Base-by-base conservation (phyloP, 345 rosid species). In the Zanthoxylum bungeanum region DNA sequence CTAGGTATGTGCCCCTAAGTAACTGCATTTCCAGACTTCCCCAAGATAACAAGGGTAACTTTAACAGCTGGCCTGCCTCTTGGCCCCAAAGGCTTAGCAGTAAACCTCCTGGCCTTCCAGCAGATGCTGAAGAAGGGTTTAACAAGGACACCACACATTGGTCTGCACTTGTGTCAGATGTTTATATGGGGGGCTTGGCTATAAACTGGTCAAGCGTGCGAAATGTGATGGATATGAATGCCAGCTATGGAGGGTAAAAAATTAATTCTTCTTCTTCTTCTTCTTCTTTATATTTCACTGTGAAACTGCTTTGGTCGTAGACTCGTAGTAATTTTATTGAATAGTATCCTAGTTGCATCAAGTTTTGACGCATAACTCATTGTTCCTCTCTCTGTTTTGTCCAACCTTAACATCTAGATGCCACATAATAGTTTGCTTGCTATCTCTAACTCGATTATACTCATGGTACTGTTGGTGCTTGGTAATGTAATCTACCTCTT, bases 211-310 rank as follows among this genome's bases (percentile, higher is more conserved):
- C 89, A 0, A 79, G 66, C 4, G 53, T 94, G 61, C 69, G 93
- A 65, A 94, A 92, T 73, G 88, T 92, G 74, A 89, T 94, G 90
- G 98, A 94, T 69, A 90, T 94, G 98, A 92, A 89, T 84, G 93
- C 98, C 1, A 91, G 95, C 68, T 89, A 66, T 79, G 98, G 98
- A 90, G 90, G 98, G 97, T 93, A 87, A 80, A 78, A 22, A 40
- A 28, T 61, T 28, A 14, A 8, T 49, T 9, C 61, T 28, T 58
- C 49, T 36, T 53, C 22, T 31, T 44, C 46, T 49, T 9, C 61
- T 28, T 58, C 49, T 36, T 53, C 22, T 31, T 44, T 31, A 11
- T 21, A n/a, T 22, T 34, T 53, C 19, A 27, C 55, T 21, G 17
- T n/a, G 14, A 10, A 51, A 34, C 51, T 40, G 2, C 67, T 60